Base-by-base conservation (phyloP, 2,329 filamentous ascomycete genomes). In the Beauveria sp. region DNA sequence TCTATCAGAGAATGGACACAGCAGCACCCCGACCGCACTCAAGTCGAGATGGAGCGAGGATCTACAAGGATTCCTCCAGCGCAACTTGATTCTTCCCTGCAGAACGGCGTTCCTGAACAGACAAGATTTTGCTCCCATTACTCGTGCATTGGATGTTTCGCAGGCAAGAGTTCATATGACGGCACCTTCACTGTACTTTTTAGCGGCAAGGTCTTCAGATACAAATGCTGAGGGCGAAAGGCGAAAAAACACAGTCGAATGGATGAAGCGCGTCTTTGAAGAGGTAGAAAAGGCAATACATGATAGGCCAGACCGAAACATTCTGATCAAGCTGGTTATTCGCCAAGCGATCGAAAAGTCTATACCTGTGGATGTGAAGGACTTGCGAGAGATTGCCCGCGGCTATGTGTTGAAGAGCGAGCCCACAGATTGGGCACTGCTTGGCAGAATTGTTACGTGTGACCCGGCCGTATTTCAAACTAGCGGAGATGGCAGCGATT, bases 1-100 rank as follows among this genome's bases (percentile, higher is more conserved):
- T 22, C 64, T 66, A 28, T 60, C 60, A 2, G 60, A 68, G n/a
- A 67, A 69, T 9, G 55, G 64, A 8, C 61, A 63, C n/a, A 68
- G 70, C 20, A 68, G 66, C 56, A 67, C 68, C 3, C 69, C 68
- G 4, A 43, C 28, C 47, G 24, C 34, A 57, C 40, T 72, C 57
- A 65, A 63, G 40, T 51, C 65, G 47, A 66, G 62, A 65, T 85
- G 83, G 83, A 69, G 71, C 1, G 67, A 68, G 3, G 78, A 80
- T 48, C 69, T 85, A 1, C 75, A 78, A 55, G 73, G 69, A 2
- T 81, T 85, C 54, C 71, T 84, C 65, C 76, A 77, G 50, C 75
- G 75, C 37, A 81, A 77, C 65, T 71, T 85, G 60, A 76, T 84
- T 51, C 73, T 82, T 2, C 82, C 82, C 0, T 78, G 79, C 1